Percentiles rank a stretch among this genome's conserved stretches.
Conservation (phyloP, 257 asterid genomes). For the Salvia miltiorrhiza region DNA sequence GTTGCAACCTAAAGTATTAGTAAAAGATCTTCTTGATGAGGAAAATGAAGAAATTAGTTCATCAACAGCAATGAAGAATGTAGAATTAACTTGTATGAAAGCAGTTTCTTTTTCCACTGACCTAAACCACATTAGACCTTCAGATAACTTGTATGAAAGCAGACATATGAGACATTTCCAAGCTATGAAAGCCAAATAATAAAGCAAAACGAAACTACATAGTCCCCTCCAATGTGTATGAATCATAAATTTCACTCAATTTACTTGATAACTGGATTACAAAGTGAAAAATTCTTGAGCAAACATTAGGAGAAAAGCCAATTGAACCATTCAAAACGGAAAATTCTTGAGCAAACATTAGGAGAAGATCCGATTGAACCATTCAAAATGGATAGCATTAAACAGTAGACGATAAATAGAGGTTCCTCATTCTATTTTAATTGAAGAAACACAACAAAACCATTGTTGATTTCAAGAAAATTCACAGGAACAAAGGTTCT, state of each 20-base stretch:
- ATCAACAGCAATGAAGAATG: background rate
- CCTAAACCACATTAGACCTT: background rate
- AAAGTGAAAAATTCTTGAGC: background rate
- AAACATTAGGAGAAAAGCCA: background rate
- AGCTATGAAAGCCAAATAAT: background rate
- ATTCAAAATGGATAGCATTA: background rate
- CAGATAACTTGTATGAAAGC: background rate
- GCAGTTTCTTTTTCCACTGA: background rate
- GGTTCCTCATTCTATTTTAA: background rate
- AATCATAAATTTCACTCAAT: background rate
- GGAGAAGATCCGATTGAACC: no score
- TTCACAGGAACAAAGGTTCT: no score
- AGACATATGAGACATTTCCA: background rate
- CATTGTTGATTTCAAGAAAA: background rate
- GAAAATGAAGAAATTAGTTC: background rate
- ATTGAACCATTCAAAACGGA: no score
- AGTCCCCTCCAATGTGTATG: background rate
- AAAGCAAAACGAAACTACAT: background rate
- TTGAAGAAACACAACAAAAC: background rate
- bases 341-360: no score
- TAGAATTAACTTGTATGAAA: background rate
- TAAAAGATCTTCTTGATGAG: background rate
- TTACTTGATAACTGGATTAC: background rate
- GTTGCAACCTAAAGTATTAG: background rate
- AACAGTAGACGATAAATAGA: background rate